Evolutionary conservation across 1,284 basidiomycete species (phyloP).

Genomic region (Phellopilus nigrolimitatus): DNA sequence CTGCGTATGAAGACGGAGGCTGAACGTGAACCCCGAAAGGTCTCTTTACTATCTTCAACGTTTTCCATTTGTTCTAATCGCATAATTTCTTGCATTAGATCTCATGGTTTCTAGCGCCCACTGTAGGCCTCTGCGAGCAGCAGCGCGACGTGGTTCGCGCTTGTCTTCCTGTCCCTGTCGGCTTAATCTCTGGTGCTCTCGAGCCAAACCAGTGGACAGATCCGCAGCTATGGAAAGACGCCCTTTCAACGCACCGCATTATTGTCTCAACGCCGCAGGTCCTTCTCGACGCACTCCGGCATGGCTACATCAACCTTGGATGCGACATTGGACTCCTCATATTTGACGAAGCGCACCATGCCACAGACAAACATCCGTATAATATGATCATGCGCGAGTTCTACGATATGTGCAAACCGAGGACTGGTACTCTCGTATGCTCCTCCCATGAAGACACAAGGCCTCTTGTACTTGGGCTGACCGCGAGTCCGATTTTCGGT

Average conservation of each 20-base stretch:
- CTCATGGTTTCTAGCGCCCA: slow-evolving; percentile 76
- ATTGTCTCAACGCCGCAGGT: slow-evolving; percentile 78
- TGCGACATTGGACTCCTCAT: slow-evolving; percentile 61
- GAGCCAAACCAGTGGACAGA: slow-evolving; percentile 81
- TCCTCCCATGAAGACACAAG: slow-evolving; percentile 22
- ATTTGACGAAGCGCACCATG: slow-evolving; percentile 81
- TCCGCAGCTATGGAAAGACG: slow-evolving; percentile 48
- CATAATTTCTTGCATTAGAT: slow-evolving; percentile 37
- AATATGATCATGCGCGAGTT: slow-evolving; percentile 73
- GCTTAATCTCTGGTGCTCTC: slow-evolving; percentile 61
- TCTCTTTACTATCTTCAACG: slow-evolving; percentile 28
- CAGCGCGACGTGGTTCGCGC: slow-evolving; percentile 55
- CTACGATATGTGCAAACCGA: slow-evolving; percentile 49
- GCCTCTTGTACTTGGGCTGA: slow-evolving; percentile 67
- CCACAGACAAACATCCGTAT: slow-evolving; percentile 67
- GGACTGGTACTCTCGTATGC: slow-evolving; percentile 24
- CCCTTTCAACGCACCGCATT: slow-evolving; percentile 50
- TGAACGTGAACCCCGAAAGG: slow-evolving; percentile 57
- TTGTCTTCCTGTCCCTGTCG: slow-evolving; percentile 51
- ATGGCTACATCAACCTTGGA: slow-evolving; percentile 63
- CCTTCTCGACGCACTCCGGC: slow-evolving; percentile 73
- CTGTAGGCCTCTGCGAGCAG: slow-evolving; percentile 71
- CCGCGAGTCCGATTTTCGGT: slow-evolving; percentile 77
- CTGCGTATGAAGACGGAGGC: slow-evolving; percentile 64
- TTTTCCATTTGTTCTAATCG: background rate